Conservation (phyloP, 495 filamentous ascomycete genomes). For the Chaetomium cochliodes region DNA sequence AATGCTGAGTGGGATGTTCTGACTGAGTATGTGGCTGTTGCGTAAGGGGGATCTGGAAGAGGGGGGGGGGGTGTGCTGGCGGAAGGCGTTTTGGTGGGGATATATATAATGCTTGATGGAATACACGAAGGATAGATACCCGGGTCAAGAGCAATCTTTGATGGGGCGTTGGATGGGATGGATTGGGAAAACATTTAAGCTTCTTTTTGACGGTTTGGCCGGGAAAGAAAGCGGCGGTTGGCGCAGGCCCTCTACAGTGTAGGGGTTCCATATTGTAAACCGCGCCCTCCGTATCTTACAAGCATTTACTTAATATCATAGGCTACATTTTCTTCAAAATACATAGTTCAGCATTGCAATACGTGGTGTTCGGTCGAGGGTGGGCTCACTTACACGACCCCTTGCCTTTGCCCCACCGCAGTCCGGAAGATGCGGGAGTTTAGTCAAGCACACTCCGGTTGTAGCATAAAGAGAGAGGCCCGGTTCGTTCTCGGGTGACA, state of each 20-base stretch:
- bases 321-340: too few relatives aligned
- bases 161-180: background rate
- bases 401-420: constrained; percentile 1
- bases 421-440: constrained; percentile 1
- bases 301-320: too few relatives aligned
- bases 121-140: constrained; percentile 5
- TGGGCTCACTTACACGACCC: background rate
- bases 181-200: background rate
- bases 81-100: background rate
- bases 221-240: background rate
- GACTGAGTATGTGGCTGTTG: constrained; percentile 32
- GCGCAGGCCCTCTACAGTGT: background rate
- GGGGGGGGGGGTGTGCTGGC: background rate
- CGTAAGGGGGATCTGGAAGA: background rate
- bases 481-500: background rate
- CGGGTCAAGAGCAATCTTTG: constrained; percentile 1
- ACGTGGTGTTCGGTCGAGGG: too few relatives aligned
- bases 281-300: background rate
- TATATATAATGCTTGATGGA: background rate
- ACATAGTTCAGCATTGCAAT: too few relatives aligned
- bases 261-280: background rate
- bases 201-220: too few relatives aligned
- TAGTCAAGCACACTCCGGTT: background rate
- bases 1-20: constrained; percentile 34
- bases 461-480: background rate